These are phyloP conservation scores for Bipolaris sorokiniana DNA, from an alignment of 2,329 filamentous ascomycete species.

Conservation along the genomic window DNA sequence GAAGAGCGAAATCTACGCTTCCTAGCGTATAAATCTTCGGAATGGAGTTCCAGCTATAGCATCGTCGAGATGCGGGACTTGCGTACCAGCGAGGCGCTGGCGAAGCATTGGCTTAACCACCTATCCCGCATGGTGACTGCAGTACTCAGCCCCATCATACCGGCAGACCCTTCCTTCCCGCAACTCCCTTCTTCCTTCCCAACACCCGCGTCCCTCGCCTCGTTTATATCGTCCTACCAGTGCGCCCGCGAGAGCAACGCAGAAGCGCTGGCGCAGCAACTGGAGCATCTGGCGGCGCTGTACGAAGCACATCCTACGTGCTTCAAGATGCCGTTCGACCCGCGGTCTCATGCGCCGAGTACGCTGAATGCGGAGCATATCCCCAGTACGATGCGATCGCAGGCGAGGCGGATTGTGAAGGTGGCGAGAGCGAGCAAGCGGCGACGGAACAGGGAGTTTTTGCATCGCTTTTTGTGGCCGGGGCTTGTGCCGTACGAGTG, in stretches of 20 bases:
- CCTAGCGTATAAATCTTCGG: neutral
- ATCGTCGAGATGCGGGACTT: neutral
- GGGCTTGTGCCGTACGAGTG: slow-evolving; percentile 19
- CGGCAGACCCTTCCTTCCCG: no score
- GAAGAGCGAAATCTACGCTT: neutral
- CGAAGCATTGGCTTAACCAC: neutral
- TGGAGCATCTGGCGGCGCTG: slow-evolving; percentile 7
- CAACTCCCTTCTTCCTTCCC: no score
- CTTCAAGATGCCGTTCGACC: slow-evolving; percentile 17
- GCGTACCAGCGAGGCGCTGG: neutral
- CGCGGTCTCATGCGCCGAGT: neutral
- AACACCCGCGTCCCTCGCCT: neutral
- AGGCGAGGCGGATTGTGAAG: neutral
- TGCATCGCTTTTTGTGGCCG: slow-evolving; percentile 13
- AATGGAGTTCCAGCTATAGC: neutral
- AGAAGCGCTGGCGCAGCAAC: slow-evolving; percentile 8
- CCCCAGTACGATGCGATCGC: neutral
- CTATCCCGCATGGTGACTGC: neutral
- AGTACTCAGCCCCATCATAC: no score
- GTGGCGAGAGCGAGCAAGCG: neutral
- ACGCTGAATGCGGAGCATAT: slow-evolving; percentile 9
- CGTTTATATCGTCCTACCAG: slow-evolving; percentile 8
- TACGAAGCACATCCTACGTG: slow-evolving; percentile 15
- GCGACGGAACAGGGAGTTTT: neutral
- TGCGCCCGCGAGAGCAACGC: slow-evolving; percentile 5